phyloP scores from a whole-genome alignment of 108 stramenopile genomes.

The Fistulifera pelliculosa region DNA sequence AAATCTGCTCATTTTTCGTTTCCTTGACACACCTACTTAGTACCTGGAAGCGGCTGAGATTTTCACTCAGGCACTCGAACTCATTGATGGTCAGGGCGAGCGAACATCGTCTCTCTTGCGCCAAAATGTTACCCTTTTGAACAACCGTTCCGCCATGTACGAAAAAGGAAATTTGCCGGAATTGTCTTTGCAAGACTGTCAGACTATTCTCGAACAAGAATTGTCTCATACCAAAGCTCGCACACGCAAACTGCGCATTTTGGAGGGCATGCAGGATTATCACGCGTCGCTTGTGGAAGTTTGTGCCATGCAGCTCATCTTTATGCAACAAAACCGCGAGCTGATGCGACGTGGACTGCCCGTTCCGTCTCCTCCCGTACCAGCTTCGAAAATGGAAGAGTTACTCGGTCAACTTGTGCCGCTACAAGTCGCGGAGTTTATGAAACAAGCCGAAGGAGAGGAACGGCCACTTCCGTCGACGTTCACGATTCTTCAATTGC shows the following conservation, averaged over 20 bases:
- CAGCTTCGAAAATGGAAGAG: conserved; percentile 77
- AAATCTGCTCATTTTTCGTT: not conserved
- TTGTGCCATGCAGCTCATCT: conserved; percentile 76
- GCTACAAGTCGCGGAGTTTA: conserved; percentile 46
- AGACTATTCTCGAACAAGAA: conserved; percentile 51
- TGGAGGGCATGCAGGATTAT: conserved; percentile 39
- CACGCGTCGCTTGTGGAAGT: conserved; percentile 49
- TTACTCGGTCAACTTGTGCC: conserved; percentile 56
- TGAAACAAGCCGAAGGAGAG: conserved; percentile 14
- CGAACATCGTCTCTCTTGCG: conserved; percentile 30
- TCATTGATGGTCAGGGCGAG: conserved; percentile 31
- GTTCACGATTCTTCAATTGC: conserved; percentile 71
- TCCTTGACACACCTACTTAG: conserved; percentile 5
- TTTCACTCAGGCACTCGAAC: conserved; percentile 72
- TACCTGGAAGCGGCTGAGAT: conserved; percentile 70
- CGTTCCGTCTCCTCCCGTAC: conserved; percentile 63
- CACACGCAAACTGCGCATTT: conserved; percentile 68
- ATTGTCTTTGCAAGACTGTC: conserved; percentile 75
- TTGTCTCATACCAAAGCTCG: conserved; percentile 67
- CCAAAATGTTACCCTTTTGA: conserved; percentile 74
- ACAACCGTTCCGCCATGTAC: conserved; percentile 91
- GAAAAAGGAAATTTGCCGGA: conserved; percentile 79
- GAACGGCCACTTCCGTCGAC: conserved; percentile 42
- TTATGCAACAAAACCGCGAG: conserved; percentile 78
- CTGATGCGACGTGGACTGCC: conserved; percentile 67